Base-by-base conservation (phyloP, 1,139 yeast species). In the Debaryomyces coudertii region DNA sequence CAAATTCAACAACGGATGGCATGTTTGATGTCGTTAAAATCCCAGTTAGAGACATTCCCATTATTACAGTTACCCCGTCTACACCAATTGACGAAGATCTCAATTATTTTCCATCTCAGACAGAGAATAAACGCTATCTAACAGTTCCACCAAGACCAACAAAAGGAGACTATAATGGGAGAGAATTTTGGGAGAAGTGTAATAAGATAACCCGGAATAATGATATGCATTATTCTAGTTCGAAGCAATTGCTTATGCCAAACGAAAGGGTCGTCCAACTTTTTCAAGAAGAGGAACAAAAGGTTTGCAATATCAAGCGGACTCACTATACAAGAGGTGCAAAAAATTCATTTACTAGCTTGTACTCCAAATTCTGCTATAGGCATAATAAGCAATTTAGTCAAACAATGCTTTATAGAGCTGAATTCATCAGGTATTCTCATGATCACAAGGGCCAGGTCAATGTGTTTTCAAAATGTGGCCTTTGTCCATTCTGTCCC, bases 401-500 rank as follows among this genome's bases (percentile, higher is more conserved):
- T 14, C 18, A 15, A 9, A 24, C 20, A 5, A n/a, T 20, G 8
- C 43, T 37, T 12, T 30, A 23, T 15, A 29, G 14, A 5, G 23
- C 43, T 12, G 43, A 40, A 12, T 40, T 27, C 24, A 24, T 23
- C 29, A 31, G 43, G 16, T 40, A 40, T 31, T 22, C 36, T 3
- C 14, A 15, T 8, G 37, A 31, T n/a, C 36, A 22, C 11, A 40
- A n/a, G 5, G 43, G 43, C 3, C 11, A 40, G 9, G 8, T 40
- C 7, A 30, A 40, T 14, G 7, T n/a, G 11, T 24, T 31, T 24
- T 40, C 43, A 30, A 40, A 33, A 31, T 31, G 36, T 24, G 43
- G 36, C 4, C 37, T 40, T 5, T 40, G 43, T 23, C 43, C 43
- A 6, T 31, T 23, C 14, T 40, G 43, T 31, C 43, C 43, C 4